Evolutionary conservation across 495 filamentous ascomycete genomes (phyloP).

Genomic region (Cryomyces minteri): DNA sequence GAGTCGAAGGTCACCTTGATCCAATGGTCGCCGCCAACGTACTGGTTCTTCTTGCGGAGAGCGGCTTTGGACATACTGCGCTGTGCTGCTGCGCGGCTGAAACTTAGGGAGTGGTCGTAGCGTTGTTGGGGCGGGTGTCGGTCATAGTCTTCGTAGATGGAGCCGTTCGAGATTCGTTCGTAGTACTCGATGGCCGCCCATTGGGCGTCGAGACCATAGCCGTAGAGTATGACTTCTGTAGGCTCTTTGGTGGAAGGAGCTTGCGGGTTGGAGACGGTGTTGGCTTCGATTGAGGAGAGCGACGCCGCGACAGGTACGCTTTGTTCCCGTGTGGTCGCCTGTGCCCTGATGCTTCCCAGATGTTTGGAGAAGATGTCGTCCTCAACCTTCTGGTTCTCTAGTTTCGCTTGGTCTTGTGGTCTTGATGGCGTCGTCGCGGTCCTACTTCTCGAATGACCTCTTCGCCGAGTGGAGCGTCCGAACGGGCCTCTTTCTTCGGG

Average conservation of each 20-base stretch:
- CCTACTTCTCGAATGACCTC: constrained; percentile 30
- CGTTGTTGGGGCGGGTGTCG: constrained; percentile 48
- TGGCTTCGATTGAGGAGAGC: background rate
- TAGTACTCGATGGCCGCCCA: constrained; percentile 76
- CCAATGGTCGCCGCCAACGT: constrained; percentile 69
- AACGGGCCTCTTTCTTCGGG: constrained; percentile 46
- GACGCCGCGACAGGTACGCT: background rate
- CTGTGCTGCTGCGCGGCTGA: constrained; percentile 22
- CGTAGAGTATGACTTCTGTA: constrained; percentile 67
- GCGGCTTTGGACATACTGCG: constrained; percentile 46
- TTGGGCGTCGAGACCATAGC: constrained; percentile 55
- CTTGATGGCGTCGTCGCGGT: constrained; percentile 37
- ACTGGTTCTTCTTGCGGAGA: constrained; percentile 53
- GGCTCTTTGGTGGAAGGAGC: constrained; percentile 31
- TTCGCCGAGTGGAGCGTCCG: constrained; percentile 31
- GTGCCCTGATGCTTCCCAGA: background rate
- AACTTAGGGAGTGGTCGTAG: constrained; percentile 38
- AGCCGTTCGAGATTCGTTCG: constrained; percentile 50
- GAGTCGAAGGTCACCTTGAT: constrained; percentile 88
- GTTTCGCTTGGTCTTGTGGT: constrained; percentile 37
- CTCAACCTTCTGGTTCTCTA: constrained; percentile 16
- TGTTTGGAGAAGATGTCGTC: constrained; percentile 12
- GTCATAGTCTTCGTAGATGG: constrained; percentile 81
- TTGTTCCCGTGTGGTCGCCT: constrained; percentile 2
- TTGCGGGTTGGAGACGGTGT: background rate